Conservation (phyloP, 208 protist genomes). For the Porcisia deanei region DNA sequence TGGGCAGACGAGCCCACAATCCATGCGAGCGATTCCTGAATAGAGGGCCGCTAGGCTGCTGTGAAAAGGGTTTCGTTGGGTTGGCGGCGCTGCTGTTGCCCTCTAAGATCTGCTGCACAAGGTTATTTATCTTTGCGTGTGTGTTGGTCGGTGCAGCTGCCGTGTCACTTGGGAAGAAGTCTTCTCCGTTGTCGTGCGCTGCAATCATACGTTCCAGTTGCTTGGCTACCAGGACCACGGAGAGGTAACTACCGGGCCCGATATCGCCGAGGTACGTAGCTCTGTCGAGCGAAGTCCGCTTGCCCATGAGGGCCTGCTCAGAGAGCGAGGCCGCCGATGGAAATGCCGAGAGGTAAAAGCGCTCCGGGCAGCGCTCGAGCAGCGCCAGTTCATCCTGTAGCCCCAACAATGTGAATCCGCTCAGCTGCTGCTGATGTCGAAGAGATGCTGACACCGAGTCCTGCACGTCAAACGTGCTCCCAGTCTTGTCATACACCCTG, state of each 20-base stretch:
- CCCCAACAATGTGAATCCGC: conserved; percentile 75
- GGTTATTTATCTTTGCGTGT: conserved; percentile 27
- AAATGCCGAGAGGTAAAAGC: conserved; percentile 38
- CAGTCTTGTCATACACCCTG: not conserved
- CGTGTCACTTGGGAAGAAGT: conserved; percentile 7
- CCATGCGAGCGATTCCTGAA: conserved; percentile 53
- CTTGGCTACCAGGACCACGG: conserved; percentile 54
- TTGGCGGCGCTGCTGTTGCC: conserved; percentile 1
- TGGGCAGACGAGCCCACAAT: conserved; percentile 45
- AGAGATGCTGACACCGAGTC: not conserved
- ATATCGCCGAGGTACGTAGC: not conserved
- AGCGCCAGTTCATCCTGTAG: conserved; percentile 80
- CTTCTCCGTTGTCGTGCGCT: conserved; percentile 19
- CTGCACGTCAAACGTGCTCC: not conserved
- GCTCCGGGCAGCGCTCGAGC: conserved; percentile 56
- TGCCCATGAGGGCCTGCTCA: conserved; percentile 5
- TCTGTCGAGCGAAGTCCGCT: conserved; percentile 1
- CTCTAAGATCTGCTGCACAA: conserved; percentile 42
- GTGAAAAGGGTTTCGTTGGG: not conserved
- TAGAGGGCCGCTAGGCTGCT: conserved; percentile 29
- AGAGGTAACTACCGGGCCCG: not conserved
- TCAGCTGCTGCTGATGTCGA: conserved; percentile 12
- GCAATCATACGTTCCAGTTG: conserved; percentile 49
- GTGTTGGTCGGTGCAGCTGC: not conserved
- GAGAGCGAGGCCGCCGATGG: conserved; percentile 1